Evolutionary conservation across 164 flowering plant species (phyloP), one percentile per base, ranked within the genome.

Genomic region (Annona squamosa): DNA sequence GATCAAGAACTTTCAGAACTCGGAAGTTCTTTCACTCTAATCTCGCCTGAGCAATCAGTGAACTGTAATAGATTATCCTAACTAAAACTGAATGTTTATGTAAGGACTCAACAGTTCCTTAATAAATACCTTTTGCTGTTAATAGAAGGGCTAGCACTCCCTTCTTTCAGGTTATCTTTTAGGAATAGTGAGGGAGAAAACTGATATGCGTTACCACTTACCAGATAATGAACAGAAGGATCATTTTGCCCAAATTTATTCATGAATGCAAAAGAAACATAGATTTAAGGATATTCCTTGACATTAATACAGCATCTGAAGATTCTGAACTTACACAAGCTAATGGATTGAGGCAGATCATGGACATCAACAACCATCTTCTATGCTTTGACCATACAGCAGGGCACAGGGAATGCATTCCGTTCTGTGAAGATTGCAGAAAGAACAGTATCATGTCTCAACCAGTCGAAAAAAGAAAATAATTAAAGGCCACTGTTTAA

Each of bases 321-420:
- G 13, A 2, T 2, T 52, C 59, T 52, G 9, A 52, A 87, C 98
- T 91, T 87, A 95, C 99, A 85, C 97, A 92, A 67, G 97, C 87
- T 74, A 92, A 77, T 46, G 94, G 98, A 72, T 91, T 95, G 76
- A 93, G 93, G 79, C 98, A 90, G 73, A 95, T 85, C 99, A 95
- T 95, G 76, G 98, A 91, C 99, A 95, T 95, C 80, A 95, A 70
- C 72, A 93, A 82, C 98, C 98, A 95, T 81, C 98, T 87, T 74
- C 99, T 84, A 75, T 95, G 99, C 85, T 91, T 95, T 65, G 99
- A 90, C 99, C 99, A 95, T 63, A 92, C 82, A 37, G 99, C 97
- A 71, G 99, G 99, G 78, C 99, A 95, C 69, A 95, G 89, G 41
- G 99, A 95, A 82, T 95, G 99, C 86, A 92, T 80, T 70, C 98